Base-by-base conservation (phyloP, 495 filamentous ascomycete species). In the Talaromyces stipitatus region DNA sequence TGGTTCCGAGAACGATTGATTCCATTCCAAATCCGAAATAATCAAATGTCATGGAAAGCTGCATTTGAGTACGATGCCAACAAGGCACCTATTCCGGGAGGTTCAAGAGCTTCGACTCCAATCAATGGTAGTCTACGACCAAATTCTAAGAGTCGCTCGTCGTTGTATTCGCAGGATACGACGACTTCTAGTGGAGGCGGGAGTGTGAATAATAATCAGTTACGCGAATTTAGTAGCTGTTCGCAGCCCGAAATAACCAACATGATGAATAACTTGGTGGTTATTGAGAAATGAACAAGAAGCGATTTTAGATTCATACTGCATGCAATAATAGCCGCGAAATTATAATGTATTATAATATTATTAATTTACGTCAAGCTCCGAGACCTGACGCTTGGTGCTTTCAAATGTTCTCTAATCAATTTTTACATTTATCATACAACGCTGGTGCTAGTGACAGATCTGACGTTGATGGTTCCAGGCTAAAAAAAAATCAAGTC, bases 1-100 rank as follows among this genome's bases (percentile, higher is more conserved):
- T 66, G 71, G 18, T 59, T 73, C 18, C 72, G 73, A 41, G 71
- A 75, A 45, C 72, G 66, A 64, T 68, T 67, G 50, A 61, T 72
- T 57, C 68, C 70, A 14, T 65, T 68, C 43, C 62, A 65, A n/a
- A 45, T 75, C 11, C 60, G 68, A 48, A 69, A 64, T 38, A 55
- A 61, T 16, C 60, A 60, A 11, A 64, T 66, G n/a, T 59, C 62
- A 12, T 62, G 73, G 14, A 65, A 66, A 53, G 67, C 67, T 2
- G 73, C 71, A 14, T 76, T 71, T 69, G 69, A 66, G 28, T 74
- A 71, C 43, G 73, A 76, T 41, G 73, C 73, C 16, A 60, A 60
- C 1, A 61, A 68, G 24, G 68, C 66, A 3, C 53, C 54, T 1
- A 62, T 74, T 20, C 68, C 68, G 5, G 24, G 45, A 9, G 58